Evolutionary conservation across 2,329 filamentous ascomycete species (phyloP), one percentile per base, ranked within the genome.

Genomic region (Monosporascus ibericus): DNA sequence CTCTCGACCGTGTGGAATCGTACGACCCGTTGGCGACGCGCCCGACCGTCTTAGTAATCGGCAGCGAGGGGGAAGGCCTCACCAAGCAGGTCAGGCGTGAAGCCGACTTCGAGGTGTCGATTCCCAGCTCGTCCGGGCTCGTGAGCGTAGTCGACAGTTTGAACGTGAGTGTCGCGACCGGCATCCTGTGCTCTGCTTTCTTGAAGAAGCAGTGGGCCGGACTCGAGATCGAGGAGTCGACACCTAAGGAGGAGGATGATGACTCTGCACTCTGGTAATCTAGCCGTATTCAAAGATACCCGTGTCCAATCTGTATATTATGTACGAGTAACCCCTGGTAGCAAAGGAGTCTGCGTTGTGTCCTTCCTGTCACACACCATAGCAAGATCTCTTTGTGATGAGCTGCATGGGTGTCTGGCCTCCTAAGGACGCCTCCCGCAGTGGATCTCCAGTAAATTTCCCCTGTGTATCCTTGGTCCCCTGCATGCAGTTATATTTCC

Each of bases 131-230:
- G 68, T 72, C 59, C 58, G 78, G 69, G 42, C 72, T 65, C 56
- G 75, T 63, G 66, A 79, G 63, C 67, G 84, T 59, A 66, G 84
- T 99, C 3, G 92, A 97, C 69, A 96, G 91, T 68, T 72, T 99
- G 67, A 97, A 99, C 66, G 94, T 97, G 39, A 90, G 89, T 65
- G 92, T 95, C 20, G 92, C 94, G 1, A 84, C 89, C 6, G 90
- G 84, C 1, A 73, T 97, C 48, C 72, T 97, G 48, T 86, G 85
- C 56, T 80, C 85, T 57, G 76, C 85, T 0, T 90, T 94, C 63
- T 66, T 89, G 62, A 78, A 72, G 62, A 69, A 72, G 48, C 63
- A 64, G 47, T 52, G 56, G 30, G 38, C 54, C 4, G 55, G 52
- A 37, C 49, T 62, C 14, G 56, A 59, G 48, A 55, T 62, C 24